phyloP scores from a whole-genome alignment of 2,329 filamentous ascomycete genomes.

The Talaromyces verruculosus region DNA sequence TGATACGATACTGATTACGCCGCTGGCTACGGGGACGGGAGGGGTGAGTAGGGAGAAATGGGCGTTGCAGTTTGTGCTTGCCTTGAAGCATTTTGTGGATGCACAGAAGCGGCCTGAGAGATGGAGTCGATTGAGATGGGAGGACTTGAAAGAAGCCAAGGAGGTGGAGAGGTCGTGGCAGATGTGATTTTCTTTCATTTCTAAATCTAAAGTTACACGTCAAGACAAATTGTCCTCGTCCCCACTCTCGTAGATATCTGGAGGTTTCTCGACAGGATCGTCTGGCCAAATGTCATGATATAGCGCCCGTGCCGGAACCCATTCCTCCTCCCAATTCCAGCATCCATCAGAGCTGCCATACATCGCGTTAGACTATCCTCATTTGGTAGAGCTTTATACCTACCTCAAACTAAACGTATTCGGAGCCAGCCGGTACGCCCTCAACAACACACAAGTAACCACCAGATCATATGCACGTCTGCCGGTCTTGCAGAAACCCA shows the following conservation, averaged over 20 bases:
- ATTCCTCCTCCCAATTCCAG: not conserved
- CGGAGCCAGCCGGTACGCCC: not conserved
- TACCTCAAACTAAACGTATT: not conserved
- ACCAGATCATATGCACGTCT: not conserved
- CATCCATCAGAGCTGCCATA: not conserved
- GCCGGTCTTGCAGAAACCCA: slow-evolving; percentile 3
- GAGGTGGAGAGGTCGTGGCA: slow-evolving; percentile 34
- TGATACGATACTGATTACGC: slow-evolving; percentile 51
- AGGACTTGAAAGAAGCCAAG: slow-evolving; percentile 28
- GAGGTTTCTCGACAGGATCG: not conserved
- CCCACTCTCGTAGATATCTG: not conserved
- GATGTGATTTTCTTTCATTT: not conserved
- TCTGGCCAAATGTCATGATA: slow-evolving; percentile 1
- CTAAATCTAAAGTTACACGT: not conserved
- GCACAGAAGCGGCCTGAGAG: slow-evolving; percentile 45
- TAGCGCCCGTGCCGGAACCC: not conserved
- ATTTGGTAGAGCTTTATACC: not conserved
- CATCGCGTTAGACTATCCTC: not conserved
- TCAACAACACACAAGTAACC: slow-evolving; percentile 7
- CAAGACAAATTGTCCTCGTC: not conserved
- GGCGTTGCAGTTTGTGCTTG: slow-evolving; percentile 53
- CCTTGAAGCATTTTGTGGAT: slow-evolving; percentile 54
- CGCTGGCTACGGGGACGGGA: slow-evolving; percentile 53
- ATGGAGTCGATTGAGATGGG: slow-evolving; percentile 47
- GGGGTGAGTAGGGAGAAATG: slow-evolving; percentile 49